Base-by-base conservation (phyloP, 306 rosid species). In the Rosa rugosa region DNA sequence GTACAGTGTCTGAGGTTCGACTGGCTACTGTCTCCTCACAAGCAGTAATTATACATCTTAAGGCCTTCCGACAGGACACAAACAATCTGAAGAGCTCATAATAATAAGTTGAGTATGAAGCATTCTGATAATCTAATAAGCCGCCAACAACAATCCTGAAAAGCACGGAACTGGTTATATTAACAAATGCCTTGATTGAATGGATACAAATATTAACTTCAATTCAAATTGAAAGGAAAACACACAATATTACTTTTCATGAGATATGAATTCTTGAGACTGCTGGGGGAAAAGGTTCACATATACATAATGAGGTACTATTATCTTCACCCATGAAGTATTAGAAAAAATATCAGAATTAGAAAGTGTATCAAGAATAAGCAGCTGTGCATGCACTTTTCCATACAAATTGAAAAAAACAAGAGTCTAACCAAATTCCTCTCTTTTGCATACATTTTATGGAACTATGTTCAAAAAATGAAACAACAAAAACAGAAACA, bases 21-120 rank as follows among this genome's bases (percentile, higher is more conserved):
- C 69, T 68, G 38, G 80, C 62, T 79, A 67, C 88, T n/a, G 85
- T 76, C 86, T 78, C 68, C 83, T 87, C 90, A 77, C 75, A 85
- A 75, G 84, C 84, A 78, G 44, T 75, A 60, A 92, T 68, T 56
- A 87, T 65, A 80, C 71, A 79, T 80, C 87, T 87, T 83, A 92
- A 88, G 77, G 94, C 87, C 90, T 85, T 92, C 77, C 95, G 92
- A 82, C 97, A 92, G 78, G 91, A 87, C 41, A 87, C 90, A 84
- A 94, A 87, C 83, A 94, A 1, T 31, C 34, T 31, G 34, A 31
- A 31, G 34, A 31, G n/a, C n/a, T n/a, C n/a, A n/a, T n/a, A n/a
- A n/a, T n/a, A n/a, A n/a, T n/a, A n/a, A n/a, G n/a, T n/a, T 31
- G 34, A 31, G 34, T 31, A 31, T 31, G 34, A 31, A 31, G 34